A percentile compares a stretch with the other conserved stretches of the same genome.
Evolutionary conservation across 208 protist genomes (phyloP).

Genomic region (Trypanosoma boissoni): DNA sequence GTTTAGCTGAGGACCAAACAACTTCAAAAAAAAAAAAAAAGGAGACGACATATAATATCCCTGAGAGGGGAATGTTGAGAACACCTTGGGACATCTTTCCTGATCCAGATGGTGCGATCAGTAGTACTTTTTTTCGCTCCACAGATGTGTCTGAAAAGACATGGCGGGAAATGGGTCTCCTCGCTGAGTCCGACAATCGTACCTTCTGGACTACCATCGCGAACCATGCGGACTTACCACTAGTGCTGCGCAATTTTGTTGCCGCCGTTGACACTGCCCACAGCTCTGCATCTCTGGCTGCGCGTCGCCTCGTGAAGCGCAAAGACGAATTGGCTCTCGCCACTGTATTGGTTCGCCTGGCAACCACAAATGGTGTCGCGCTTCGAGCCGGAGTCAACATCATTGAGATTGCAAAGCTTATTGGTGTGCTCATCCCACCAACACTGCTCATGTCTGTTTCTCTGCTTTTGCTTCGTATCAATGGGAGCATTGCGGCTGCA

Average conservation of each 20-base stretch:
- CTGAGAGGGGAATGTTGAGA: conserved; percentile 20
- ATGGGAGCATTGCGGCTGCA: conserved; percentile 48
- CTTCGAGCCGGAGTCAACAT: conserved; percentile 31
- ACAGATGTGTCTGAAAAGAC: conserved; percentile 60
- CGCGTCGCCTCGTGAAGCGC: conserved; percentile 30
- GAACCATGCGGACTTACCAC: conserved; percentile 45
- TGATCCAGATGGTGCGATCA: conserved; percentile 54
- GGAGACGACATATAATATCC: background rate
- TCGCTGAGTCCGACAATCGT: conserved; percentile 64
- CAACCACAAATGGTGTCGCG: conserved; percentile 42
- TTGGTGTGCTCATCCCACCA: conserved; percentile 52
- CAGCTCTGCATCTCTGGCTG: conserved; percentile 47
- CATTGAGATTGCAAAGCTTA: conserved; percentile 29
- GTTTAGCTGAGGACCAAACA: too few relatives aligned
- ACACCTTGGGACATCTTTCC: conserved; percentile 35
- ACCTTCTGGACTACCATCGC: conserved; percentile 82
- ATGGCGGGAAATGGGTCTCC: conserved; percentile 51
- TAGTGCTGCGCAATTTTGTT: conserved; percentile 45
- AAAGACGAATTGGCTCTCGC: conserved; percentile 44
- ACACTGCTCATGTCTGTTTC: conserved; percentile 40
- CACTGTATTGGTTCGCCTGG: conserved; percentile 53
- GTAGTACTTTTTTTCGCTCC: conserved; percentile 59
- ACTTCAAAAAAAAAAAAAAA: background rate
- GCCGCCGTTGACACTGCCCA: conserved; percentile 59
- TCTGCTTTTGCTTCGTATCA: conserved; percentile 56